These are phyloP conservation scores for Metschnikowia lochheadii DNA, from an alignment of 805 yeast genomes.

Conservation along the genomic window DNA sequence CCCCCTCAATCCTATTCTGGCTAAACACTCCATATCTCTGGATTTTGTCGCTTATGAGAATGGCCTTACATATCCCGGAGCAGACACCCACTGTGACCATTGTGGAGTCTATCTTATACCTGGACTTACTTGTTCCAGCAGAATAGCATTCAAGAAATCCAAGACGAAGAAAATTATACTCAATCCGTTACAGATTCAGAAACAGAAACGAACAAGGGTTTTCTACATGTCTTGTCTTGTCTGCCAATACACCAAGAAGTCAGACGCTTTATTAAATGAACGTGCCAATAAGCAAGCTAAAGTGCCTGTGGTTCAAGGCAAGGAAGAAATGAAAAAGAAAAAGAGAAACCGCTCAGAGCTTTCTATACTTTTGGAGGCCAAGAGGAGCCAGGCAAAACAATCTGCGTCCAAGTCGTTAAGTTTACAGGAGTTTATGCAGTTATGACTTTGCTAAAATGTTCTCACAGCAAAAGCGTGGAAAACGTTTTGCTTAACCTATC, in stretches of 20 bases:
- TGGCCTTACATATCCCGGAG: conserved; percentile 27
- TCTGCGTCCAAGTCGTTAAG: conserved; percentile 34
- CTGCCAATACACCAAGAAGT: conserved; percentile 16
- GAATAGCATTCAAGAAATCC: conserved; percentile 18
- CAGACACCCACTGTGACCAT: conserved; percentile 23
- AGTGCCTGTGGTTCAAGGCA: conserved; percentile 18
- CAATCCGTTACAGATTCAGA: neutral
- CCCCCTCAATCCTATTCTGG: conserved; percentile 24
- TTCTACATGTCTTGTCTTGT: conserved; percentile 19
- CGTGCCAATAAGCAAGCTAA: conserved; percentile 5
- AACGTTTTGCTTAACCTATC: conserved; percentile 13
- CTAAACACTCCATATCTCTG: conserved; percentile 22
- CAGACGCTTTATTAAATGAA: conserved; percentile 11
- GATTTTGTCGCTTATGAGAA: conserved; percentile 21
- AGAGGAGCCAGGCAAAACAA: conserved; percentile 26
- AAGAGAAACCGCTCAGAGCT: conserved; percentile 42
- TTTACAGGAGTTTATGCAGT: conserved; percentile 47
- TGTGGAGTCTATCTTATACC: conserved; percentile 34
- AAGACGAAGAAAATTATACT: neutral
- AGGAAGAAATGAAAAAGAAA: conserved; percentile 42
- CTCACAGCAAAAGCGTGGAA: conserved; percentile 11
- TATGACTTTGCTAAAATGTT: neutral
- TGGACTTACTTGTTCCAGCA: conserved; percentile 27
- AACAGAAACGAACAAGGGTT: neutral
- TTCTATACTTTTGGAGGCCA: conserved; percentile 40